These are phyloP conservation scores for Diplodia intermedia DNA, from an alignment of 2,329 filamentous ascomycete species.

Conservation along the genomic window DNA sequence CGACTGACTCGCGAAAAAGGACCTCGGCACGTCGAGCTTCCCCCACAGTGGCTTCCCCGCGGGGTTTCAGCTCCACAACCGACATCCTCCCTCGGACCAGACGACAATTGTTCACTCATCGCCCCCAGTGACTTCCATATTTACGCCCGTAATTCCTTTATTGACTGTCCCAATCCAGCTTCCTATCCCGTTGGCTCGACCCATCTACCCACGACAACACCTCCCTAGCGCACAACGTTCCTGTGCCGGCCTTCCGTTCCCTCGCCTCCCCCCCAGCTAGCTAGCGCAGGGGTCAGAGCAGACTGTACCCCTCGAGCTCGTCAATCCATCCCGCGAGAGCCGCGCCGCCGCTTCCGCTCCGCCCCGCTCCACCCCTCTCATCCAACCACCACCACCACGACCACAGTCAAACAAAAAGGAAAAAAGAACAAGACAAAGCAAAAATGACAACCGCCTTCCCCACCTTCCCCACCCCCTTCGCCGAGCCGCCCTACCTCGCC, in stretches of 20 bases:
- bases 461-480: slow-evolving; percentile 63
- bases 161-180: background rate
- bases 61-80: slow-evolving; percentile 10
- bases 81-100: slow-evolving; percentile 10
- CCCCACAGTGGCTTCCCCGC: slow-evolving; percentile 13
- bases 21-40: slow-evolving; percentile 14
- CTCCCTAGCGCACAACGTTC: background rate
- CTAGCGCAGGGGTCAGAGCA: no score
- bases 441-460: slow-evolving; percentile 28
- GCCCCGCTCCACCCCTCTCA: slow-evolving; percentile 6
- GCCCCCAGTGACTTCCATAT: background rate
- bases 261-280: no score
- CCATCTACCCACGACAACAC: background rate
- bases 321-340: background rate
- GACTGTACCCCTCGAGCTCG: background rate
- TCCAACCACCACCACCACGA: background rate
- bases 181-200: background rate
- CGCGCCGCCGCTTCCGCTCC: background rate
- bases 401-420: background rate
- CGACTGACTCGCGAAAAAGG: background rate
- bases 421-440: no score
- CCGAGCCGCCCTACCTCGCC: slow-evolving; percentile 73
- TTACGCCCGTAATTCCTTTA: background rate
- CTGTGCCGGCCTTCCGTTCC: no score
- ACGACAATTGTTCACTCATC: background rate